phyloP scores from a whole-genome alignment of 805 yeast genomes.

The Scheffersomyces ergatensis region DNA sequence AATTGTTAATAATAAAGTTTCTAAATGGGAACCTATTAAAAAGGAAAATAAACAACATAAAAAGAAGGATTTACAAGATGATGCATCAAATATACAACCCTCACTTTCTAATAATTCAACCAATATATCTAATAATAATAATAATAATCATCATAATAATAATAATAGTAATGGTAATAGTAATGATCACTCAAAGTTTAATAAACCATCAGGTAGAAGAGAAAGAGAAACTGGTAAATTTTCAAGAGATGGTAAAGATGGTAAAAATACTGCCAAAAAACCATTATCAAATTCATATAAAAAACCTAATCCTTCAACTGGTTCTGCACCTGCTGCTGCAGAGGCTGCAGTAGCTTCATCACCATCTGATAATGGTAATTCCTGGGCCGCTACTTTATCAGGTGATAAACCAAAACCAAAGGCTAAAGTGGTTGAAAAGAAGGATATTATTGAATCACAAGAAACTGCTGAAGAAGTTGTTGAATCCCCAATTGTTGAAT shows the following conservation, averaged over 20 bases:
- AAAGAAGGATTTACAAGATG: constrained; percentile 23
- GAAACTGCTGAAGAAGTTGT: constrained; percentile 5
- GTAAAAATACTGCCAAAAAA: constrained; percentile 7
- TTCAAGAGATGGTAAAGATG: constrained; percentile 3
- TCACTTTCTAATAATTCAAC: neutral
- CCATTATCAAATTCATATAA: constrained; percentile 14
- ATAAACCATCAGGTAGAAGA: constrained; percentile 3
- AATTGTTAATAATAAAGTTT: constrained; percentile 85
- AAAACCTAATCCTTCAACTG: constrained; percentile 14
- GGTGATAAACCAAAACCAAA: constrained; percentile 30
- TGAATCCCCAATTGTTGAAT: constrained; percentile 9
- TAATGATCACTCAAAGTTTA: constrained; percentile 5
- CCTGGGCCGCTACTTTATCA: constrained; percentile 46
- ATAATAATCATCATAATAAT: constrained; percentile 7
- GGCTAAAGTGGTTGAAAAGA: constrained; percentile 4
- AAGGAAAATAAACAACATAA: constrained; percentile 55
- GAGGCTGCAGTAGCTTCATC: constrained; percentile 14
- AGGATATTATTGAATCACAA: constrained; percentile 1
- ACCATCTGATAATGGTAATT: constrained; percentile 24
- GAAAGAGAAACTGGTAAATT: constrained; percentile 9
- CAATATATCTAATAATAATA: constrained; percentile 13
- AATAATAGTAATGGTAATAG: constrained; percentile 5
- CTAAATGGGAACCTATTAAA: constrained; percentile 92
- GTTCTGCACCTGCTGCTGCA: constrained; percentile 16
- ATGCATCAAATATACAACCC: constrained; percentile 4